Percentiles rank a stretch among this genome's conserved stretches.
phyloP scores from a whole-genome alignment of 2,329 filamentous ascomycete species.

The Aspergillus pseudoviridinutans region DNA sequence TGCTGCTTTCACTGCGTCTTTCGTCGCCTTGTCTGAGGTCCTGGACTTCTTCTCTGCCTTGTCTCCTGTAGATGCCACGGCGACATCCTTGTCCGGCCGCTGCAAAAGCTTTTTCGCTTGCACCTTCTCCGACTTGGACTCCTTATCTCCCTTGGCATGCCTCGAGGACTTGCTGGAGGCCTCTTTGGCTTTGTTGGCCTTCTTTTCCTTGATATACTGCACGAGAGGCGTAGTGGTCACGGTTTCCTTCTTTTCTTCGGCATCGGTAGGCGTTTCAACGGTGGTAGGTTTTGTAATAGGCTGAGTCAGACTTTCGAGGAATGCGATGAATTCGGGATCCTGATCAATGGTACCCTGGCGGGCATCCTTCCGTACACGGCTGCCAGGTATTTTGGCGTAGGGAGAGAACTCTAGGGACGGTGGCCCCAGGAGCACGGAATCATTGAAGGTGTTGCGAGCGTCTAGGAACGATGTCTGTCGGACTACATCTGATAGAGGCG shows the following conservation, averaged over 20 bases:
- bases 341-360: slow-evolving; percentile 95
- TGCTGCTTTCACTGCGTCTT: slow-evolving; percentile 58
- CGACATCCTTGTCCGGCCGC: slow-evolving; percentile 32
- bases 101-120: slow-evolving; percentile 42
- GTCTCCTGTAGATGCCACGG: slow-evolving; percentile 24
- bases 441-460: slow-evolving; percentile 70
- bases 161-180: slow-evolving; percentile 32
- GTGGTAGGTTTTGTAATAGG: slow-evolving; percentile 54
- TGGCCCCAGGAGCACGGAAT: slow-evolving; percentile 69
- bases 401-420: slow-evolving; percentile 77
- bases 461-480: slow-evolving; percentile 71
- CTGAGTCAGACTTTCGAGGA: slow-evolving; percentile 82
- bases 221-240: slow-evolving; percentile 82
- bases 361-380: slow-evolving; percentile 71
- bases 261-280: slow-evolving; percentile 49
- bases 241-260: slow-evolving; percentile 55
- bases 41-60: slow-evolving; percentile 38
- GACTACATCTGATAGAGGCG: slow-evolving; percentile 65
- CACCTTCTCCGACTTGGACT: slow-evolving; percentile 38
- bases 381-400: slow-evolving; percentile 76
- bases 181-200: slow-evolving; percentile 72
- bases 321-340: slow-evolving; percentile 91
- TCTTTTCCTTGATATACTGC: slow-evolving; percentile 87
- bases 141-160: slow-evolving; percentile 40
- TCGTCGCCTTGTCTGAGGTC: slow-evolving; percentile 53